Conservation (phyloP, 352 stramenopile genomes). For the Phytophthora crassamura region DNA sequence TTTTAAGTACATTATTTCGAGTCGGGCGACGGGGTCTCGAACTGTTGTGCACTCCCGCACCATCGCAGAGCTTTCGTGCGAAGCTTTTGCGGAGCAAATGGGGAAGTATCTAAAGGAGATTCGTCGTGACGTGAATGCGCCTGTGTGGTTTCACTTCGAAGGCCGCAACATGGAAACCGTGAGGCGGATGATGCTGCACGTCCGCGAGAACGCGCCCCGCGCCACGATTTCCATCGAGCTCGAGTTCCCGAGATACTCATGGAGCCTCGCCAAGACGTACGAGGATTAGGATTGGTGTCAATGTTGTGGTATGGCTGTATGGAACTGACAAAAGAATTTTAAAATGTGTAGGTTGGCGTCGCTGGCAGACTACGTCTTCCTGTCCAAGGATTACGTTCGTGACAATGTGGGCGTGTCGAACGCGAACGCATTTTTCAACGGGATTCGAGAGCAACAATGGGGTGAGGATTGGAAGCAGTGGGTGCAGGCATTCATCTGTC, state of each 20-base stretch:
- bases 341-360: slow-evolving; percentile 46
- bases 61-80: slow-evolving; percentile 57
- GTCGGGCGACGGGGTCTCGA: slow-evolving; percentile 60
- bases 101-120: slow-evolving; percentile 21
- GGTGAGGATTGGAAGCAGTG: slow-evolving; percentile 32
- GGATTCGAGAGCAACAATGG: slow-evolving; percentile 28
- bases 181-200: slow-evolving; percentile 59
- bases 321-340: neutral
- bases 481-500: slow-evolving; percentile 64
- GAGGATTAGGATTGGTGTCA: neutral
- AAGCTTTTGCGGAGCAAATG: slow-evolving; percentile 48
- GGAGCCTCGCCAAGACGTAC: slow-evolving; percentile 61
- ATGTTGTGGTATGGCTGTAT: too few relatives aligned
- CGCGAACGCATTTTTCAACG: slow-evolving; percentile 55
- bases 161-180: slow-evolving; percentile 72
- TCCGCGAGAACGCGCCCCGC: slow-evolving; percentile 28
- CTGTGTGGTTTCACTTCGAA: slow-evolving; percentile 76
- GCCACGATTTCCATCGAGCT: slow-evolving; percentile 67
- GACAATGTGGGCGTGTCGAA: slow-evolving; percentile 53
- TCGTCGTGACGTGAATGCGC: slow-evolving; percentile 5
- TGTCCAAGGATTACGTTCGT: slow-evolving; percentile 80
- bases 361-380: slow-evolving; percentile 59
- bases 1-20: slow-evolving; percentile 73
- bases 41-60: slow-evolving; percentile 77
- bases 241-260: slow-evolving; percentile 73